Base-by-base conservation (phyloP, 2,329 filamentous ascomycete species). In the Cyphellophora attinorum region DNA sequence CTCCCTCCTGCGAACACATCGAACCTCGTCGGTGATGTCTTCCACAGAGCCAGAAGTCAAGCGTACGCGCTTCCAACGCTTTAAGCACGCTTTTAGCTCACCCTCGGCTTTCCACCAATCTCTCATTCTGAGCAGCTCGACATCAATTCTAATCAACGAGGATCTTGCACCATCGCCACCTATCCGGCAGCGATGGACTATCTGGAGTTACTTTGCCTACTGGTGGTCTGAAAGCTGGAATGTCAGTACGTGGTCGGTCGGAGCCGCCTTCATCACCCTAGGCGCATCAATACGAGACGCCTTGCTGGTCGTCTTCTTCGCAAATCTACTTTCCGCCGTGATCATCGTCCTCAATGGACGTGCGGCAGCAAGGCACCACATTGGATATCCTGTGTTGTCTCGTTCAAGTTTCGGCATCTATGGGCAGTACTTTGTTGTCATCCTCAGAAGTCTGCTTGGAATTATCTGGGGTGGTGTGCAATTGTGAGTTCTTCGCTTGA, bases 381-480 rank as follows among this genome's bases (percentile, higher is more conserved):
- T 55, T 33, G 50, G 50, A 23, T 56, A 49, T 17, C 50, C 53
- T 1, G 51, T 56, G 19, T 42, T 47, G 27, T 46, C 50, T 23
- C 52, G 54, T 3, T 45, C 53, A 12, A 47, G 46, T 4, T 58
- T 56, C 16, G 56, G 55, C 21, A 57, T 46, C 34, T 45, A 51
- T 29, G 45, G 53, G 14, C 44, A 51, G 2, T 49, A 54, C 29
- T 53, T 55, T 34, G 50, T 53, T 3, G 49, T 60, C 2, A 44
- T 59, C 19, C 51, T 52, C 31, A 49, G 58, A 1, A 55, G 52
- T n/a, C 50, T 58, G 12, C 46, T 55, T n/a, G 57, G 57, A 4
- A 49, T 57, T 11, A 57, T 61, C 33, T 60, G 58, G 58, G 56
- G 53, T 17, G 57, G 30, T 11, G n/a, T n/a, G n/a, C n/a, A n/a